Percentiles rank a stretch among this genome's conserved stretches.
phyloP scores from a whole-genome alignment of 371 early-diverging fungal genomes.

The Funneliformis caledonium region DNA sequence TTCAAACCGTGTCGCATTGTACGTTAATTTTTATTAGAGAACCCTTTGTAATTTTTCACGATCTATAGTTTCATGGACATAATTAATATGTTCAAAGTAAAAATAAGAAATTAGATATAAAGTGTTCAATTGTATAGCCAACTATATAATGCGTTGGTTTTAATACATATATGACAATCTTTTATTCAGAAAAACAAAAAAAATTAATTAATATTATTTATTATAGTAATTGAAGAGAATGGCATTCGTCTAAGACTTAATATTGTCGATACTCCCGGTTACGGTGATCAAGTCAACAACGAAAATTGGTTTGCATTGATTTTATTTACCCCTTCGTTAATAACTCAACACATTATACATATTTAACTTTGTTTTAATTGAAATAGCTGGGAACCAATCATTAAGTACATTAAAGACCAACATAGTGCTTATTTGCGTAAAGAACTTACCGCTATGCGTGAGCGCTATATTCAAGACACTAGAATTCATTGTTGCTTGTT shows the following conservation, averaged over 20 bases:
- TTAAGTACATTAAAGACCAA: slow-evolving; percentile 93
- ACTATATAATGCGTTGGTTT: not conserved
- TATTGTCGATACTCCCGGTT: slow-evolving; percentile 84
- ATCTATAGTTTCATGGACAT: too few species aligned
- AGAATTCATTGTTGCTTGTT: slow-evolving; percentile 82
- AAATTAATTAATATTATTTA: not conserved
- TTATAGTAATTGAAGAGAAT: slow-evolving; percentile 79
- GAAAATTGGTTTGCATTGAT: slow-evolving; percentile 70
- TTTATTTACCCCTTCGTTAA: too few species aligned
- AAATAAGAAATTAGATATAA: too few species aligned
- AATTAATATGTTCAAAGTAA: too few species aligned
- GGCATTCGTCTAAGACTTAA: slow-evolving; percentile 83
- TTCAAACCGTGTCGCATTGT: slow-evolving; percentile 81
- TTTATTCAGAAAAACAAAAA: not conserved
- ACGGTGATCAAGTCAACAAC: slow-evolving; percentile 87
- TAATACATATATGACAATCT: not conserved
- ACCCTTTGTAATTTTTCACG: not conserved
- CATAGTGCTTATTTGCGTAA: slow-evolving; percentile 88
- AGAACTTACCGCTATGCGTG: slow-evolving; percentile 84
- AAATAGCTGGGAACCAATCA: slow-evolving; percentile 83
- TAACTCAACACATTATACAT: not conserved
- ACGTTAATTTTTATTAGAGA: slow-evolving; percentile 42
- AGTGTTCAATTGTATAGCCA: too few species aligned
- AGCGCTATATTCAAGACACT: slow-evolving; percentile 84
- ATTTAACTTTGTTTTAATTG: slow-evolving; percentile 1